These are phyloP conservation scores for Monascus purpureus DNA, from an alignment of 495 filamentous ascomycete genomes.

Conservation along the genomic window DNA sequence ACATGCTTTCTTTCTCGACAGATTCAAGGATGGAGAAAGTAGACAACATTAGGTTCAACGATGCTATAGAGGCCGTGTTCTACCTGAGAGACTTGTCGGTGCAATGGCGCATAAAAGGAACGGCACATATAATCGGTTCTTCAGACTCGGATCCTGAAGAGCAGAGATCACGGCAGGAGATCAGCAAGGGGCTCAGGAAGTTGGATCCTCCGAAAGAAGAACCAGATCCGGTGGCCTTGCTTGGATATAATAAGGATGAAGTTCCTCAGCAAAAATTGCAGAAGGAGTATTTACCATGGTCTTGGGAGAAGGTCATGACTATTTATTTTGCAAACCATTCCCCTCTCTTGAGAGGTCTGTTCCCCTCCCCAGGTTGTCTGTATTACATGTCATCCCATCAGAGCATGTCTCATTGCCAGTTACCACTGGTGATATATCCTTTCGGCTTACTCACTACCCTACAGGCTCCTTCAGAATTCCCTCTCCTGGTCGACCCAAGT, in stretches of 20 bases:
- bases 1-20: conserved; percentile 71
- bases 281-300: conserved; percentile 32
- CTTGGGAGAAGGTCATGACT: conserved; percentile 62
- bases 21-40: conserved; percentile 79
- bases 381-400: too few relatives aligned
- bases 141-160: conserved; percentile 37
- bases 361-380: not conserved
- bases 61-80: conserved; percentile 68
- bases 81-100: conserved; percentile 57
- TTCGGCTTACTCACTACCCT: conserved; percentile 1
- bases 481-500: conserved; percentile 51
- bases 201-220: too few relatives aligned
- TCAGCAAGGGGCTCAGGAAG: conserved; percentile 15
- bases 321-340: conserved; percentile 78
- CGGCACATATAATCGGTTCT: conserved; percentile 53
- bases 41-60: conserved; percentile 37
- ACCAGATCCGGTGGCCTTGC: too few relatives aligned
- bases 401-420: too few relatives aligned
- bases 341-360: conserved; percentile 55
- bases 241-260: too few relatives aligned
- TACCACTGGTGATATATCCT: too few relatives aligned
- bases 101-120: conserved; percentile 77
- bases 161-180: conserved; percentile 31
- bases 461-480: conserved; percentile 62
- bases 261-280: conserved; percentile 3